Conservation (phyloP, 202 grass and related monocot genomes). For the Zizania palustris region DNA sequence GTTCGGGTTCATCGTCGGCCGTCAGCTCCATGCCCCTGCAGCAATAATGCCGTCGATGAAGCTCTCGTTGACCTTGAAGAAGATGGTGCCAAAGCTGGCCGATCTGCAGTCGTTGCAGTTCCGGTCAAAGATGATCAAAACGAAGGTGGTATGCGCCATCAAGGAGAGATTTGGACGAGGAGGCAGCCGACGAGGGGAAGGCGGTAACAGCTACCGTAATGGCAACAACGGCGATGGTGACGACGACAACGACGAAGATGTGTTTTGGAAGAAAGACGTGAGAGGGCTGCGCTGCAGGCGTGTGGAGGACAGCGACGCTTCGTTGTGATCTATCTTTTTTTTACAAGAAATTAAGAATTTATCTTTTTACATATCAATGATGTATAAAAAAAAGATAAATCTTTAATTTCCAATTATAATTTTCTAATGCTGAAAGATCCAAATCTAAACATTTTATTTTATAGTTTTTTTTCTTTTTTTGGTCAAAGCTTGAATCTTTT, state of each 20-base stretch:
- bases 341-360: no score
- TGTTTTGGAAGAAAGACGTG: conserved; percentile 44
- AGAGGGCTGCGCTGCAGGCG: conserved; percentile 36
- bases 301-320: not conserved
- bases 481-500: not conserved
- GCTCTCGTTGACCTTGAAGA: not conserved
- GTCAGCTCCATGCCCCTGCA: not conserved
- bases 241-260: conserved; percentile 11
- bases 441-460: not conserved
- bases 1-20: conserved; percentile 42
- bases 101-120: conserved; percentile 5
- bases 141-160: not conserved
- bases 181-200: not conserved
- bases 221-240: not conserved
- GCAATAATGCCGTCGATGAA: not conserved
- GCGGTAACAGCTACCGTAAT: no score
- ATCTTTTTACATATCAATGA: no score
- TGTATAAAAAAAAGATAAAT: no score
- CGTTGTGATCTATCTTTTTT: no score
- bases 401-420: not conserved
- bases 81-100: not conserved
- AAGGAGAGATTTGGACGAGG: conserved; percentile 1
- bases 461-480: not conserved
- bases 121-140: conserved; percentile 1
- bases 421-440: not conserved